These are phyloP conservation scores for Aspergillus homomorphus DNA, from an alignment of 495 filamentous ascomycete species.

Conservation along the genomic window DNA sequence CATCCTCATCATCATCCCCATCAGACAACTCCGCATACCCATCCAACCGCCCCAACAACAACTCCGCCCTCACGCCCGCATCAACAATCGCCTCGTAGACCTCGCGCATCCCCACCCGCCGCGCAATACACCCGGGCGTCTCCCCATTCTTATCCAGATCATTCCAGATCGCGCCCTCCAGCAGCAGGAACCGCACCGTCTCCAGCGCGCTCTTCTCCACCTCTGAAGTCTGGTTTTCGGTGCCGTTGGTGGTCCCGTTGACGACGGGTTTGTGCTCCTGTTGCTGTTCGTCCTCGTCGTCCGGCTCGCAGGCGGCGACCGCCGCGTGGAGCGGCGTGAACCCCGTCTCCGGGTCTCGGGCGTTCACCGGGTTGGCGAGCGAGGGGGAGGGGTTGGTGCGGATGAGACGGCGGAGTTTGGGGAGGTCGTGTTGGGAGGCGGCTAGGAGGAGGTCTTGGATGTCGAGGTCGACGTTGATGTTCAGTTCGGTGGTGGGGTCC, in stretches of 20 bases:
- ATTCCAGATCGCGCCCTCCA: constrained; percentile 96
- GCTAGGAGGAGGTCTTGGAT: constrained; percentile 67
- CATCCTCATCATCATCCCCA: constrained; percentile 46
- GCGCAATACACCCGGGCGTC: constrained; percentile 88
- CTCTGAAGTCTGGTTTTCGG: constrained; percentile 1
- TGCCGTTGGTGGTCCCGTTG: constrained; percentile 19
- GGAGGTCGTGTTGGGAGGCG: constrained; percentile 77
- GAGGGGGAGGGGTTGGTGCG: constrained; percentile 44
- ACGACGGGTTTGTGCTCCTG: constrained; percentile 26
- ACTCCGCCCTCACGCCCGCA: constrained; percentile 86
- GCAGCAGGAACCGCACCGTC: constrained; percentile 71
- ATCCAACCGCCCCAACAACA: constrained; percentile 72
- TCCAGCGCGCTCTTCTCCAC: constrained; percentile 49
- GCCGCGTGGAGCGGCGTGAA: constrained; percentile 87
- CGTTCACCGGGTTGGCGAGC: constrained; percentile 59
- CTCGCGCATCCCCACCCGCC: constrained; percentile 62
- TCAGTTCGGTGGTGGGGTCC: constrained; percentile 24
- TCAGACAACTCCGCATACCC: constrained; percentile 73
- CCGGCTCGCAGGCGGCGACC: constrained; percentile 74
- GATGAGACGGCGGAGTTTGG: constrained; percentile 69
- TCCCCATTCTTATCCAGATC: constrained; percentile 81
- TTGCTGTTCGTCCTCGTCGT: constrained; percentile 30
- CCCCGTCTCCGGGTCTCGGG: constrained; percentile 80
- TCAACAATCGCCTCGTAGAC: constrained; percentile 85
- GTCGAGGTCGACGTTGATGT: constrained; percentile 43